Percentiles rank a stretch among this genome's conserved stretches.
Conservation (phyloP, 2,329 filamentous ascomycete genomes). For the Hawksworthiomyces lignivorus region DNA sequence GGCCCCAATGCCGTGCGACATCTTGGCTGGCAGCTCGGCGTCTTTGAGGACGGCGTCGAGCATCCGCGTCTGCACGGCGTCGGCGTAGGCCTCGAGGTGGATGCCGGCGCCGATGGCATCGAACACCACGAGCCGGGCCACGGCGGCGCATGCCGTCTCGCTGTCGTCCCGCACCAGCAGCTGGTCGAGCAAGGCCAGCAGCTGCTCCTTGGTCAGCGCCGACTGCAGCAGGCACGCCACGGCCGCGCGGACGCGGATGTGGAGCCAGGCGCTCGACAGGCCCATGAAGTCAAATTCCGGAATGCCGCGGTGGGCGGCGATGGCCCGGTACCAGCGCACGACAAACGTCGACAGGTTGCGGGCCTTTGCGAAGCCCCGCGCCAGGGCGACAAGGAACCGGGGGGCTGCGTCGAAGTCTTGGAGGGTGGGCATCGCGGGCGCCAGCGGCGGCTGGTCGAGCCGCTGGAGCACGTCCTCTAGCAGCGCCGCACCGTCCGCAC, state of each 20-base stretch:
- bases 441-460: slow-evolving; percentile 14
- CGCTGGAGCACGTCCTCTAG: slow-evolving; percentile 33
- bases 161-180: slow-evolving; percentile 23
- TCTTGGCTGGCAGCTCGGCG: not conserved
- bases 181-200: slow-evolving; percentile 36
- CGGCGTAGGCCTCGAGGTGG: slow-evolving; percentile 32
- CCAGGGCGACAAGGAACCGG: slow-evolving; percentile 33
- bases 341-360: slow-evolving; percentile 39
- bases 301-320: slow-evolving; percentile 30
- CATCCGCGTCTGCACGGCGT: slow-evolving; percentile 32
- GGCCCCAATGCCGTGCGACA: slow-evolving; percentile 2
- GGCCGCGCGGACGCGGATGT: slow-evolving; percentile 15
- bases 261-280: slow-evolving; percentile 20
- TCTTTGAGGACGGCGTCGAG: slow-evolving; percentile 25
- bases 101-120: slow-evolving; percentile 36
- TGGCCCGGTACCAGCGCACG: slow-evolving; percentile 30
- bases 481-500: slow-evolving; percentile 30
- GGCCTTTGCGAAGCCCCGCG: slow-evolving; percentile 35
- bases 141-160: not conserved
- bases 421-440: slow-evolving; percentile 11
- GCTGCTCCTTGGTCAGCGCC: slow-evolving; percentile 36
- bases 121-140: slow-evolving; percentile 33
- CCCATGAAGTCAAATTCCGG: slow-evolving; percentile 11
- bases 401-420: slow-evolving; percentile 16
- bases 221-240: slow-evolving; percentile 29